Conservation (phyloP, 2,329 filamentous ascomycete species). For the Bisporella sp. region DNA sequence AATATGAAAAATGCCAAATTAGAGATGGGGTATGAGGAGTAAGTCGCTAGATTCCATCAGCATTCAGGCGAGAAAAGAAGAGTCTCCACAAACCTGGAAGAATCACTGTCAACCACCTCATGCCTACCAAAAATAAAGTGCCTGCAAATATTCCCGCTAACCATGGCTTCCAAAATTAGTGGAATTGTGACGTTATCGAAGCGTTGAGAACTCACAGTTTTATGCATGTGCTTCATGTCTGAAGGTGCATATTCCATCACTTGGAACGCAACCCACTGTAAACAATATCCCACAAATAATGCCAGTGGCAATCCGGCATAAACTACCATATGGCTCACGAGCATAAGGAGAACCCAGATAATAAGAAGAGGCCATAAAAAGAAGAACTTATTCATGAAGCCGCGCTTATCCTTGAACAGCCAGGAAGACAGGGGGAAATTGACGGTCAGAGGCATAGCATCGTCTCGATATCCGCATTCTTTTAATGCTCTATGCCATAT, state of each 20-base stretch:
- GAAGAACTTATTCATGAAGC: slow-evolving; percentile 76
- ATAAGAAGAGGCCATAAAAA: slow-evolving; percentile 84
- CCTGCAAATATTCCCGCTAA: slow-evolving; percentile 88
- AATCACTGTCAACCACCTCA: slow-evolving; percentile 69
- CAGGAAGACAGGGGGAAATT: slow-evolving; percentile 67
- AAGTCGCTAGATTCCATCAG: slow-evolving; percentile 49
- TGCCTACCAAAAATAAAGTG: slow-evolving; percentile 72
- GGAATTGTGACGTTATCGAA: neutral
- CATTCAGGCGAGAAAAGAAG: slow-evolving; percentile 7
- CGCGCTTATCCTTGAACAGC: slow-evolving; percentile 68
- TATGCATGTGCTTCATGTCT: slow-evolving; percentile 85
- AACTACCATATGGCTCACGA: slow-evolving; percentile 67
- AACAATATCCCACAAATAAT: slow-evolving; percentile 55
- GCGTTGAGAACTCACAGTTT: slow-evolving; percentile 54
- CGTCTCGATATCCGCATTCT: slow-evolving; percentile 76
- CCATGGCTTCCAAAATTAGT: slow-evolving; percentile 61
- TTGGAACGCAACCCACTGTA: slow-evolving; percentile 74
- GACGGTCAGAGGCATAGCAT: slow-evolving; percentile 63
- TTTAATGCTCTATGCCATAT: slow-evolving; percentile 78
- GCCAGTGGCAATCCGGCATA: slow-evolving; percentile 71
- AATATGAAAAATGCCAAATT: slow-evolving; percentile 68
- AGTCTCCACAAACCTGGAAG: slow-evolving; percentile 53
- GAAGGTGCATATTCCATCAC: slow-evolving; percentile 75
- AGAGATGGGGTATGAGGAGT: slow-evolving; percentile 58
- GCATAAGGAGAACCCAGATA: slow-evolving; percentile 61